Base-by-base conservation (phyloP, 2,329 filamentous ascomycete species). In the Arthrobotrys pseudoclavata region DNA sequence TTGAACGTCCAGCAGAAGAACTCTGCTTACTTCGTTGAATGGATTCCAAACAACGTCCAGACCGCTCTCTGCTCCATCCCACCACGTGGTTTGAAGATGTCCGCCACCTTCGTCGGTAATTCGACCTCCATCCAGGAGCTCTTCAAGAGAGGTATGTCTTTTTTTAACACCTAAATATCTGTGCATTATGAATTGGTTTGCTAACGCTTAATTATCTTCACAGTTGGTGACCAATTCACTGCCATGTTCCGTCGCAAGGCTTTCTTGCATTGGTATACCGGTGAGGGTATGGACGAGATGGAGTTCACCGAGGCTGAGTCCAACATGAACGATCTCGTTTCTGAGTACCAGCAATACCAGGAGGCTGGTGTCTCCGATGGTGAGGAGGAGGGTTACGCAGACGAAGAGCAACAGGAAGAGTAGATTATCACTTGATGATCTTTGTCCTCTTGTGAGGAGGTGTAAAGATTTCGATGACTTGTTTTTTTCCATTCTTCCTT, bases 181-280 rank as follows among this genome's bases (percentile, higher is more conserved):
- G 29, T 24, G 4, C 10, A 22, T 15, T 47, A 0, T 1, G 5
- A 9, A 34, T 34, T 34, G 18, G 4, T 37, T 62, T 64, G 26
- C 75, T 79, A 62, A 76, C 24, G n/a, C 2, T n/a, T 31, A 42
- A 45, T 15, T 3, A n/a, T 22, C n/a, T 50, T 61, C 40, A 42
- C 62, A 79, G 89, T 99, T 83, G 96, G 96, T 85, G 96, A 99
- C 87, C 96, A 99, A 88, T 99, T 99, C 91, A 94, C 92, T 87
- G 96, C 94, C 85, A 99, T 99, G 96, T 99, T 99, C 92, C 91
- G 96, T 88, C 94, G 96, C 88, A 99, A 98, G 92, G 96, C 96
- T 91, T 99, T 99, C 94, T 93, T 99, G 90, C 96, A 98, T 89
- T 99, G 96, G 96, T 99, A 99, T 88, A 99, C 96, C 90, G 94